Conservation (phyloP, 2,329 filamentous ascomycete species). For the Penicillium sclerotiorum region DNA sequence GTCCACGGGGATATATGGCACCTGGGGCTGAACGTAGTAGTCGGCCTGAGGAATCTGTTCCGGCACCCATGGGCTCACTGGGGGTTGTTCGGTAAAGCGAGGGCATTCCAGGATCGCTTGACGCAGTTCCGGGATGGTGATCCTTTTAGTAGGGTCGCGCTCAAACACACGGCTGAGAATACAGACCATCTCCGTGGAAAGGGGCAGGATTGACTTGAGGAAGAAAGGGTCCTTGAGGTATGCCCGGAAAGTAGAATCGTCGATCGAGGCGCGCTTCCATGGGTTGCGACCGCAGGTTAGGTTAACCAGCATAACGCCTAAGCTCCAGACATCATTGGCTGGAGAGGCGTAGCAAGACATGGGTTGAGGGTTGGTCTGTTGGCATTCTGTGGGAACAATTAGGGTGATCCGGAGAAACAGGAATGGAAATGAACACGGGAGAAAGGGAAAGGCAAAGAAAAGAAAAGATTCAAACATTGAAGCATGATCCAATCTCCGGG, state of each 20-base stretch:
- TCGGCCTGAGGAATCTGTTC: conserved; percentile 37
- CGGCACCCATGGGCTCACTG: conserved; percentile 43
- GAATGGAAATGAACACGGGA: background rate
- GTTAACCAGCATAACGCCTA: conserved; percentile 98
- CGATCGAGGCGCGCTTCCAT: conserved; percentile 92
- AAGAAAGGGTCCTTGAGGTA: conserved; percentile 85
- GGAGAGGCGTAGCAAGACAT: conserved; percentile 82
- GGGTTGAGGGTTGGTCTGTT: conserved; percentile 72
- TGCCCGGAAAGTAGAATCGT: conserved; percentile 93
- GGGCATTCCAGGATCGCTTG: conserved; percentile 75
- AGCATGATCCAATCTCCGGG: too few species aligned
- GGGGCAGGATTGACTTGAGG: conserved; percentile 85
- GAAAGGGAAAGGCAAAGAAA: conserved; percentile 5
- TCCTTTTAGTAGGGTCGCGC: conserved; percentile 77
- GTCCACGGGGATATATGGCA: conserved; percentile 40
- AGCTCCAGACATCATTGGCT: conserved; percentile 95
- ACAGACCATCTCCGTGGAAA: conserved; percentile 85
- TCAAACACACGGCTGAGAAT: conserved; percentile 89
- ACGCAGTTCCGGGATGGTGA: conserved; percentile 78
- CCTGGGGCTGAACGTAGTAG: conserved; percentile 39
- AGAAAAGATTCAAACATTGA: too few species aligned
- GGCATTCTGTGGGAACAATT: conserved; percentile 71
- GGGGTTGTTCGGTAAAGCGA: conserved; percentile 61
- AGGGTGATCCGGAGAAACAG: conserved; percentile 7
- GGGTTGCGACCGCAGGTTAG: conserved; percentile 97